Conservation (phyloP, 257 asterid genomes). For the Solanum pennellii region DNA sequence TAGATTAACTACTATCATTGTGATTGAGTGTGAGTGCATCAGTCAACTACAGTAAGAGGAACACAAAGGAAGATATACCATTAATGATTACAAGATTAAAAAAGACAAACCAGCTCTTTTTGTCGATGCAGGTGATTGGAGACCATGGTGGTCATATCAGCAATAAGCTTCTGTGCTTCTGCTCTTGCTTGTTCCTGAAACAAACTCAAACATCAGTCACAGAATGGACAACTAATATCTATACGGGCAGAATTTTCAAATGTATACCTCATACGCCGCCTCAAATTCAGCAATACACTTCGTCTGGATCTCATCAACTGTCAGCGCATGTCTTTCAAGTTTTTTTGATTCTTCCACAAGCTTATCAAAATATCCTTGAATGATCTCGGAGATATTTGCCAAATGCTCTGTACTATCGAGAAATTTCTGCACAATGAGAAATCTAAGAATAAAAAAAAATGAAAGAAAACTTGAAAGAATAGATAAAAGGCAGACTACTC, state of each 20-base stretch:
- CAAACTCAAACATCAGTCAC: conserved; percentile 5
- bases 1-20: too few relatives aligned
- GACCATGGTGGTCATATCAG: conserved; percentile 62
- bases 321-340: conserved; percentile 25
- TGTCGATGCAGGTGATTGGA: conserved; percentile 62
- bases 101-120: conserved; percentile 51
- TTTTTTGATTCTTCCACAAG: conserved; percentile 32
- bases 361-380: conserved; percentile 24
- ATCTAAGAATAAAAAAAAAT: not conserved
- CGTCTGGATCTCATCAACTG: conserved; percentile 33
- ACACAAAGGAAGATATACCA: not conserved
- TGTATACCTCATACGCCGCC: conserved; percentile 58
- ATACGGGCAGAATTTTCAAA: not conserved
- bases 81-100: not conserved
- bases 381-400: conserved; percentile 25
- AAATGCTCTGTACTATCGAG: conserved; percentile 25
- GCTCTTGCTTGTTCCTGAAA: conserved; percentile 58
- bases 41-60: not conserved
- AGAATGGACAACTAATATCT: not conserved
- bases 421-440: conserved; percentile 28
- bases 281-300: conserved; percentile 53
- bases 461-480: not conserved
- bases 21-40: too few relatives aligned
- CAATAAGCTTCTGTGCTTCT: conserved; percentile 64
- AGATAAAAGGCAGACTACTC: not conserved